Evolutionary conservation across 164 flowering plant genomes (phyloP), one percentile per base, ranked within the genome.

Genomic region (Kalanchoe fedtschenkoi): DNA sequence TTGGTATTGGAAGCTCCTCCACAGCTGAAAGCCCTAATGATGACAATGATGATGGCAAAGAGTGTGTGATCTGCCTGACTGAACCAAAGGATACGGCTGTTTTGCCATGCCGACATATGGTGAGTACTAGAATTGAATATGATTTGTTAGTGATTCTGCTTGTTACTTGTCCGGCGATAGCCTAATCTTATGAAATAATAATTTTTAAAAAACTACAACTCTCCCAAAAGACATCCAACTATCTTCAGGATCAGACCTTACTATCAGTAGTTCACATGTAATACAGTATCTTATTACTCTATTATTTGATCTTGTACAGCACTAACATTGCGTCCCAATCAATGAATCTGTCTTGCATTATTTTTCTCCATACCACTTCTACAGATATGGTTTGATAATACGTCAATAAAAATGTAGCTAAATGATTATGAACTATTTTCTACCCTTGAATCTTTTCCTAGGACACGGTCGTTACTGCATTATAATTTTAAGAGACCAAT

Each of bases 61-160:
- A 84, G 30, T 91, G 98, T 69, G 92, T 89, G 9, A 86, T 92
- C 62, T 92, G 98, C 88, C 74, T 92, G 91, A 74, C 96, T 58
- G 96, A 89, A 68, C 93, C 89, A 34, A 86, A 80, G 76, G 88
- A 86, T 68, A 89, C 92, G 14, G 88, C 96, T 34, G 87, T 89
- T 2, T 69, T 92, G 66, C 98, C 98, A 47, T 92, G 98, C 71
- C 81, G 97, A 62, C 98, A 92, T 74, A 77, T 92, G 98, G 98
- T 92, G 54, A 82, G 82, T 58, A 24, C 2, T 5, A 26, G 21
- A 5, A 58, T n/a, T 58, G 28, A 58, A 58, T 34, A 4, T 5
- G n/a, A 58, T 10, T 5, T 15, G 16, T 10, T 3, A 8, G 14
- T 33, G 61, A 37, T 34, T 58, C 26, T 58, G 28, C 0, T 15